Conservation (phyloP, 768 basidiomycete species). For the Plicaturopsis crispa region DNA sequence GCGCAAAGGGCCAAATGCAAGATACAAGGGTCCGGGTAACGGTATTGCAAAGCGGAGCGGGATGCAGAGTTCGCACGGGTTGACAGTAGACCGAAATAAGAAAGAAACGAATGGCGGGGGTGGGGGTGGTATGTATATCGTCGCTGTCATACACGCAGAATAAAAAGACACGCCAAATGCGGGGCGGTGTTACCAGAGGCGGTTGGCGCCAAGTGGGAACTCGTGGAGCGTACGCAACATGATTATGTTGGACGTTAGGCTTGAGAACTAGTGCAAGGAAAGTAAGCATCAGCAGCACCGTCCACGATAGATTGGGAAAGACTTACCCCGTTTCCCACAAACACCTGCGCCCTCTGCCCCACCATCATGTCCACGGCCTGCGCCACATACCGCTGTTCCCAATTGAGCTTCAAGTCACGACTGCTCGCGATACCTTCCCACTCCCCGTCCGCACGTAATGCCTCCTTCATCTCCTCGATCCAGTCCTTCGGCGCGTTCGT, state of each 20-base stretch:
- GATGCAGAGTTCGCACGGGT: no score
- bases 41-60: no score
- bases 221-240: conserved; percentile 33
- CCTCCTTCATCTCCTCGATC: conserved; percentile 36
- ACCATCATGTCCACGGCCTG: conserved; percentile 67
- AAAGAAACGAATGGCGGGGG: no score
- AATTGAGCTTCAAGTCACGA: conserved; percentile 41
- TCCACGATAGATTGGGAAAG: background rate
- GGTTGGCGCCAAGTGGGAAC: conserved; percentile 25
- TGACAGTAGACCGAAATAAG: no score
- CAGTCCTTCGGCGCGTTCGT: conserved; percentile 51
- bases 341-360: conserved; percentile 52
- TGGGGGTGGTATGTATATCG: no score
- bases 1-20: no score
- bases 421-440: conserved; percentile 50
- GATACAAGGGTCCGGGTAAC: no score
- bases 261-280: conserved; percentile 30
- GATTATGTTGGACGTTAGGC: conserved; percentile 38
- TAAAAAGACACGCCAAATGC: background rate
- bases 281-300: background rate
- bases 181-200: conserved; percentile 28
- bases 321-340: conserved; percentile 68
- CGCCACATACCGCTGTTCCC: conserved; percentile 49
- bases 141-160: no score
- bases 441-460: conserved; percentile 23